These are phyloP conservation scores for Smittium mucronatum DNA, from an alignment of 371 early-diverging fungal species.

Conservation along the genomic window DNA sequence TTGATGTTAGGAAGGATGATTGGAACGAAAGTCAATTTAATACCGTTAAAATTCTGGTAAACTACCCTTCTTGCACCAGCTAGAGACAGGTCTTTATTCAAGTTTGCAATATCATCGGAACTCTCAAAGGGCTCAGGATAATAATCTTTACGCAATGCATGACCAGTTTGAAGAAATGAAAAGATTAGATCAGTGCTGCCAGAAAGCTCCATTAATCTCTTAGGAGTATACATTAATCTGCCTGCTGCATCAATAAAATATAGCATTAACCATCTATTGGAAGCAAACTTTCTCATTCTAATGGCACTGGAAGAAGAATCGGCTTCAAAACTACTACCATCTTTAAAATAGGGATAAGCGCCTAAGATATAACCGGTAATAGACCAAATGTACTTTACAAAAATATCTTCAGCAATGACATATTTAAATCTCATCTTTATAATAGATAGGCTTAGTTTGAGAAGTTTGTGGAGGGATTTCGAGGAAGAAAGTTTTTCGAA, in stretches of 20 bases:
- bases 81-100: constrained; percentile 30
- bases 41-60: constrained; percentile 46
- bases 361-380: constrained; percentile 70
- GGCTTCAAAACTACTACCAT: constrained; percentile 39
- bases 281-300: constrained; percentile 74
- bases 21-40: constrained; percentile 74
- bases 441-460: constrained; percentile 64
- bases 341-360: constrained; percentile 64
- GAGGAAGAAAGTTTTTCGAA: constrained; percentile 59
- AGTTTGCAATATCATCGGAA: not conserved
- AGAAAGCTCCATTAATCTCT: constrained; percentile 70
- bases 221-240: constrained; percentile 62
- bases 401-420: constrained; percentile 62
- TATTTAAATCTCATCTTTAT: constrained; percentile 62
- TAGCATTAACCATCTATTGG: constrained; percentile 76
- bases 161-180: constrained; percentile 56
- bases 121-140: constrained; percentile 33
- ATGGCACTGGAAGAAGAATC: constrained; percentile 43
- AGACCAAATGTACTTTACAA: constrained; percentile 80
- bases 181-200: constrained; percentile 82
- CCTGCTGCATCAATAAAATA: constrained; percentile 79
- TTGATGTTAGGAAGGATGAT: constrained; percentile 78
- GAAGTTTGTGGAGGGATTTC: constrained; percentile 50
- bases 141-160: constrained; percentile 52
- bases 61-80: constrained; percentile 22